Evolutionary conservation across 768 basidiomycete genomes (phyloP).

Genomic region (Tricholoma sp.): DNA sequence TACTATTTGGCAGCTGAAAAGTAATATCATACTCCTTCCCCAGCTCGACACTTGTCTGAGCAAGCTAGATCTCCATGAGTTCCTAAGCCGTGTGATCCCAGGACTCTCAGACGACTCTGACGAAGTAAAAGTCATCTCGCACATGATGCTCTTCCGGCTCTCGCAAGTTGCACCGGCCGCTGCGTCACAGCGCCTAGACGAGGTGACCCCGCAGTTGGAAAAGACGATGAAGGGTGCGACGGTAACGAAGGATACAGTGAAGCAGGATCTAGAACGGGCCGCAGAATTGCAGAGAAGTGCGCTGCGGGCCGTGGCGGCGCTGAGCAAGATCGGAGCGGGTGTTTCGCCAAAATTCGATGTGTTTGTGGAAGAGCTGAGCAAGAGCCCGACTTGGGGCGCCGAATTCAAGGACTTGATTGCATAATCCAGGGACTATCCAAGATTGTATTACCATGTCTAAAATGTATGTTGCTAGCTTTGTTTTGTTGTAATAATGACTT

Average conservation of each 20-base stretch:
- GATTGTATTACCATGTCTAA: background rate
- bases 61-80: conserved; percentile 83
- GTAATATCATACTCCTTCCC: background rate
- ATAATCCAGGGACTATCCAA: background rate
- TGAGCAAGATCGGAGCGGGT: conserved; percentile 69
- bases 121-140: conserved; percentile 95
- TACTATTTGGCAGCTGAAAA: background rate
- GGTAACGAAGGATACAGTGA: conserved; percentile 93
- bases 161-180: conserved; percentile 81
- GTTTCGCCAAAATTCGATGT: conserved; percentile 72
- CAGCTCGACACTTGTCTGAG: conserved; percentile 89
- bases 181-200: conserved; percentile 78
- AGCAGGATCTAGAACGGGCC: conserved; percentile 83
- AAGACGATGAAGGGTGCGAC: conserved; percentile 86
- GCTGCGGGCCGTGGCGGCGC: conserved; percentile 78
- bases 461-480: too few species aligned
- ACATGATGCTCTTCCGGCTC: conserved; percentile 92
- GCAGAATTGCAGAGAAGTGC: conserved; percentile 91
- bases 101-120: conserved; percentile 88
- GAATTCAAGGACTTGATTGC: conserved; percentile 61
- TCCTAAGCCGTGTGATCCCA: conserved; percentile 73
- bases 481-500: too few species aligned
- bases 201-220: conserved; percentile 77
- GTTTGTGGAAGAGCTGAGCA: conserved; percentile 71
- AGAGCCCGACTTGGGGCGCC: conserved; percentile 55